These are phyloP conservation scores for Suhomyces faveliae DNA, from an alignment of 805 yeast species.

Conservation along the genomic window DNA sequence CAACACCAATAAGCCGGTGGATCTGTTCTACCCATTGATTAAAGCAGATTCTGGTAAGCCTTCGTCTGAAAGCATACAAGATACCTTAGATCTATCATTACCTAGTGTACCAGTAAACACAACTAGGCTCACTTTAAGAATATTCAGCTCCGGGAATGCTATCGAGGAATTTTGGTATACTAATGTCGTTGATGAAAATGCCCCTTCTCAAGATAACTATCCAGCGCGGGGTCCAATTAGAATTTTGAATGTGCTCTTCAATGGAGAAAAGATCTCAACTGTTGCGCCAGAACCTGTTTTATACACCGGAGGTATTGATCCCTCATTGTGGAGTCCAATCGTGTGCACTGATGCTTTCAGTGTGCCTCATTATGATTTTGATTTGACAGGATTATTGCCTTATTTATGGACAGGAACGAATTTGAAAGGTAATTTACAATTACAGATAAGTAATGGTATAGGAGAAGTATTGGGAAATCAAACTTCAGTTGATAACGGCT, in stretches of 20 bases:
- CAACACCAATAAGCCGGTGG: conserved; percentile 35
- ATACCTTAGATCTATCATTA: conserved; percentile 55
- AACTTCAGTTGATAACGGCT: conserved; percentile 45
- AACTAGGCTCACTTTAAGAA: conserved; percentile 54
- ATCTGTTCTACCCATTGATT: conserved; percentile 39
- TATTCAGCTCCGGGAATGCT: conserved; percentile 72
- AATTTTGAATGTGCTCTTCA: conserved; percentile 58
- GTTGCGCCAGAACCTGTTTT: conserved; percentile 70
- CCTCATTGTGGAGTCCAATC: conserved; percentile 77
- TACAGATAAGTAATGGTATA: conserved; percentile 55
- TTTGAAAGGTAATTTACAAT: conserved; percentile 30
- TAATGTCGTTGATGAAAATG: conserved; percentile 51
- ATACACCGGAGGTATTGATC: conserved; percentile 80
- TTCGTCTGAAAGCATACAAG: conserved; percentile 12
- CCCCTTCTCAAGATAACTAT: conserved; percentile 34
- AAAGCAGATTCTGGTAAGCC: not conserved
- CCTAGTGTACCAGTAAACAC: conserved; percentile 55
- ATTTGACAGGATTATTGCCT: conserved; percentile 69
- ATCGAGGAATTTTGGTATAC: conserved; percentile 85
- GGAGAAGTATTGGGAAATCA: conserved; percentile 30
- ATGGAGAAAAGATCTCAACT: conserved; percentile 58
- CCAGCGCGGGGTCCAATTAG: conserved; percentile 73
- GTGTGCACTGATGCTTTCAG: conserved; percentile 76
- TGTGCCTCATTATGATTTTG: conserved; percentile 65
- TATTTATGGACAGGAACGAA: conserved; percentile 49